Percentiles rank a stretch among this genome's conserved stretches.
These are phyloP conservation scores for Cyphellophora europaea DNA, from an alignment of 2,329 filamentous ascomycete genomes.

Conservation along the genomic window DNA sequence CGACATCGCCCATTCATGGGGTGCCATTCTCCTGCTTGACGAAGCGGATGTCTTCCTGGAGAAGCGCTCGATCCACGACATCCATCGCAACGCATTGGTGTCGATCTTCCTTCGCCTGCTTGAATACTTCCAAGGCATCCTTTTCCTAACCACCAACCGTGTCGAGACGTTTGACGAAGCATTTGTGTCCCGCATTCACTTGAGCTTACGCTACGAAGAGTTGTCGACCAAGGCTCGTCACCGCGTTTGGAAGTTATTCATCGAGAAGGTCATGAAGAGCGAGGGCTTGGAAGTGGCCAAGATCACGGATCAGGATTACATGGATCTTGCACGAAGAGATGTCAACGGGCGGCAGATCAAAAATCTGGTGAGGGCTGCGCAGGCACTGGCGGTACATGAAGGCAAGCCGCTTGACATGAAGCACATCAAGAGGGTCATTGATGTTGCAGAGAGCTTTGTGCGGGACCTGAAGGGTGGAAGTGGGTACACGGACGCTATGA, in stretches of 20 bases:
- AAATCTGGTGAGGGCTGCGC: conserved; percentile 74
- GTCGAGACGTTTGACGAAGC: conserved; percentile 83
- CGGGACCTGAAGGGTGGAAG: conserved; percentile 71
- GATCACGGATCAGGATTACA: conserved; percentile 35
- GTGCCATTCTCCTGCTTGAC: conserved; percentile 73
- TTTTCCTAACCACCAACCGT: conserved; percentile 83
- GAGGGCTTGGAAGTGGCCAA: conserved; percentile 45
- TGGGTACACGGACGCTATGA: conserved; percentile 76
- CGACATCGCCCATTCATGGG: conserved; percentile 78
- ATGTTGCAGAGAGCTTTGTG: conserved; percentile 74
- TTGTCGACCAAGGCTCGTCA: conserved; percentile 64
- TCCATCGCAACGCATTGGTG: conserved; percentile 76
- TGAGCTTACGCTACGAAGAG: conserved; percentile 71
- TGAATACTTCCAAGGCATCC: conserved; percentile 85
- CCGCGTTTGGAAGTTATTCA: conserved; percentile 75
- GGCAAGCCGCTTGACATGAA: conserved; percentile 62
- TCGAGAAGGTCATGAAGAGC: conserved; percentile 60
- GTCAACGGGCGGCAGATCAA: conserved; percentile 74
- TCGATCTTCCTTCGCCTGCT: conserved; percentile 78
- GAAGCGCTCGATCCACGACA: conserved; percentile 71
- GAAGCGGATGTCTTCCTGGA: conserved; percentile 81
- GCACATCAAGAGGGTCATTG: conserved; percentile 74
- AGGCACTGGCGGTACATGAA: conserved; percentile 72
- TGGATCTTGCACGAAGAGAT: conserved; percentile 56
- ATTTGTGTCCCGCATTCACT: conserved; percentile 70